Conservation (phyloP, 2,329 filamentous ascomycete genomes). For the Thielaviopsis euricoi region DNA sequence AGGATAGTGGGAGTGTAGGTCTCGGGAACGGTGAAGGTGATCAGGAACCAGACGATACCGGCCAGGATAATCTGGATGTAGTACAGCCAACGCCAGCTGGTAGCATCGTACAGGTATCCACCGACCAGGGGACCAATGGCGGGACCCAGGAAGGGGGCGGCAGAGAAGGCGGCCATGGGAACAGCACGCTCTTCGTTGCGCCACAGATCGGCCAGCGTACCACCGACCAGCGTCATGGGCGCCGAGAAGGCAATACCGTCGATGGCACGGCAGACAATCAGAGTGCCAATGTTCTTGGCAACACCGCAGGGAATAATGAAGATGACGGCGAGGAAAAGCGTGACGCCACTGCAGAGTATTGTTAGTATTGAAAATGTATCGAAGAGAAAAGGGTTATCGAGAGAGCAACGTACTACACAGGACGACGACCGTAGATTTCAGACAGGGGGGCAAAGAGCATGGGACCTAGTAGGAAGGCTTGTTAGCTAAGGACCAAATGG, state of each 20-base stretch:
- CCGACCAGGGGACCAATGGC: conserved; percentile 63
- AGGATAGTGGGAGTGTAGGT: conserved; percentile 75
- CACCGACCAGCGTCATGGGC: conserved; percentile 73
- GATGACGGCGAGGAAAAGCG: conserved; percentile 52
- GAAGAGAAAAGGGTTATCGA: not conserved
- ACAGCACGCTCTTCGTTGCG: conserved; percentile 68
- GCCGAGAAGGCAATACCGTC: conserved; percentile 75
- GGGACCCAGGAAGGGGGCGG: conserved; percentile 69
- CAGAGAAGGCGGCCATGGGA: conserved; percentile 73
- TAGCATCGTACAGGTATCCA: conserved; percentile 54
- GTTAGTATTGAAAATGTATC: not conserved
- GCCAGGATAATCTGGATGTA: conserved; percentile 72
- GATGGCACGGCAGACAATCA: conserved; percentile 60
- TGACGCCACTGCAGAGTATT: conserved; percentile 29
- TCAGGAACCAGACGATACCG: conserved; percentile 52
- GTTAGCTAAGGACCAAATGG: not conserved
- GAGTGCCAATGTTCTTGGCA: conserved; percentile 56
- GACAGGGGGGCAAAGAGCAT: conserved; percentile 67
- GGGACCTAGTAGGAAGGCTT: conserved; percentile 32
- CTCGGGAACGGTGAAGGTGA: conserved; percentile 79
- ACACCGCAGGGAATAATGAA: conserved; percentile 72
- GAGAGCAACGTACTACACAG: conserved; percentile 41
- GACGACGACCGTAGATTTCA: conserved; percentile 55
- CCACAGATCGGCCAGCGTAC: conserved; percentile 74
- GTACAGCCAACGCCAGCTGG: conserved; percentile 72